Base-by-base conservation (phyloP, 1,139 yeast species). In the Ogataea hybrid region DNA sequence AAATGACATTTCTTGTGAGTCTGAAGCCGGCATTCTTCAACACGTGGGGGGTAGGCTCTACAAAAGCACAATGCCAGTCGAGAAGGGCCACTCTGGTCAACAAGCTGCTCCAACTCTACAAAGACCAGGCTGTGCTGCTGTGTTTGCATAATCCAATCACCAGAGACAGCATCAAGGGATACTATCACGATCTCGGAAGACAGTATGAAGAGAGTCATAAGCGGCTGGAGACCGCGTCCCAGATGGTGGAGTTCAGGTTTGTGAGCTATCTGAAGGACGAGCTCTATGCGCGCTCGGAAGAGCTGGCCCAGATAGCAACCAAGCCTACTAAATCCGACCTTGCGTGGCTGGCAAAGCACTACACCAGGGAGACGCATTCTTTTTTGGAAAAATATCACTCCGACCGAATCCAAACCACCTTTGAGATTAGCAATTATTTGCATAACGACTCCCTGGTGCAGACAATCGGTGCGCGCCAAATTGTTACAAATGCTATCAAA, bases 341-440 rank as follows among this genome's bases (percentile, higher is more conserved):
- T 5, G 25, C 18, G 17, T 47, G 52, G 44, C 39, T 58, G 6
- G 48, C 51, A 30, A 21, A 37, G 6, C 35, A 52, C 35, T 57
- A 58, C 30, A 35, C 48, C 2, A 20, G 27, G 6, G 12, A 33
- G 7, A 47, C 57, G 10, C 57, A 58, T 32, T 5, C 22, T 2
- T 58, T 58, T 33, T 43, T 58, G 15, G 42, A 41, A 5, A 35
- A 44, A 9, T 58, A 51, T 35, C 62, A 58, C 39, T 41, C 30
- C n/a, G 45, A 48, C 15, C 42, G 62, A 35, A 51, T 58, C 10
- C 41, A 50, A 15, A 47, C 56, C 2, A 53, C 61, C 0, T 58
- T 42, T 37, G 46, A 50, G 27, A 35, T 58, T 11, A 49, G 53
- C 32, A 51, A 53, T 27, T 58, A 52, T 36, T 17, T 58, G 17